phyloP scores from a whole-genome alignment of 1,139 yeast species.

The Candida sp. region DNA sequence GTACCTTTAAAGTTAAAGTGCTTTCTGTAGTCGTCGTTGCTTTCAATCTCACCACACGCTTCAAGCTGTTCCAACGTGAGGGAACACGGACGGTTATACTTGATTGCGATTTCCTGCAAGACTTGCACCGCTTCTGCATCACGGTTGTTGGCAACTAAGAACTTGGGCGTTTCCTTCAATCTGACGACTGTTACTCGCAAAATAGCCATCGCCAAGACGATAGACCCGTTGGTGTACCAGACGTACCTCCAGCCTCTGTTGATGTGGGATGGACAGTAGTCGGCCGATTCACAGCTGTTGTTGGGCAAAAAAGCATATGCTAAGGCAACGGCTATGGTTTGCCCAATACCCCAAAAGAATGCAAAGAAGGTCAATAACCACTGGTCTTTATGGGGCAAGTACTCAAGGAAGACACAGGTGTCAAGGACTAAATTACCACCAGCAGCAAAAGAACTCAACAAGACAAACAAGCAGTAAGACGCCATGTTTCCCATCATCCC shows the following conservation, averaged over 20 bases:
- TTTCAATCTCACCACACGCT: slow-evolving; percentile 45
- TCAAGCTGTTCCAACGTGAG: slow-evolving; percentile 49
- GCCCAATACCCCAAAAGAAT: slow-evolving; percentile 67
- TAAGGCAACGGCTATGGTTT: slow-evolving; percentile 53
- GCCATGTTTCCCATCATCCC: slow-evolving; percentile 55
- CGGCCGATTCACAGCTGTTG: slow-evolving; percentile 41
- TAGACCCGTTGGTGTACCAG: slow-evolving; percentile 56
- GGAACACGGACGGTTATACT: slow-evolving; percentile 44
- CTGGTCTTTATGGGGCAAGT: slow-evolving; percentile 55
- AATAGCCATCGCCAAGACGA: slow-evolving; percentile 53
- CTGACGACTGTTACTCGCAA: slow-evolving; percentile 49
- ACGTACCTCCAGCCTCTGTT: slow-evolving; percentile 68
- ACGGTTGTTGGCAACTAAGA: slow-evolving; percentile 52
- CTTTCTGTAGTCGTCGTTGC: slow-evolving; percentile 26
- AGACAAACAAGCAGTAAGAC: slow-evolving; percentile 53
- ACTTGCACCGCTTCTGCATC: slow-evolving; percentile 52
- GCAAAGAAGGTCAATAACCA: slow-evolving; percentile 62
- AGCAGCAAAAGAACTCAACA: slow-evolving; percentile 49
- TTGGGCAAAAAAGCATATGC: slow-evolving; percentile 62
- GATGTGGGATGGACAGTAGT: slow-evolving; percentile 44
- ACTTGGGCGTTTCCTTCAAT: slow-evolving; percentile 63
- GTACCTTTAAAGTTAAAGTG: slow-evolving; percentile 22
- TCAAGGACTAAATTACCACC: slow-evolving; percentile 70
- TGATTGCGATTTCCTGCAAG: slow-evolving; percentile 41
- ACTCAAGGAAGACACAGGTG: slow-evolving; percentile 63